Conservation (phyloP, 495 filamentous ascomycete genomes). For the Cercophora scortea region DNA sequence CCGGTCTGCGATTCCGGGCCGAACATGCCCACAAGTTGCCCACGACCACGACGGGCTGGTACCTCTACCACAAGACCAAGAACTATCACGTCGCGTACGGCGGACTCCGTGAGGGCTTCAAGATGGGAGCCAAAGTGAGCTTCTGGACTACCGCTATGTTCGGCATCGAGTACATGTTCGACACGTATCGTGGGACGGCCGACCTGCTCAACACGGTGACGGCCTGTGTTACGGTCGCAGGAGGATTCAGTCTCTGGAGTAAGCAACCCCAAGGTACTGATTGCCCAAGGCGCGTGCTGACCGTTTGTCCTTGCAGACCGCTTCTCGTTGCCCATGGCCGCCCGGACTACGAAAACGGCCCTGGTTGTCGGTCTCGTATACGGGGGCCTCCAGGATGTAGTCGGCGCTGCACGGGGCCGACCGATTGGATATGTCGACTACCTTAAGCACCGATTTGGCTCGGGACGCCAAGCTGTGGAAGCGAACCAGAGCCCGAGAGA, state of each 20-base stretch:
- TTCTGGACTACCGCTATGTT: slow-evolving; percentile 63
- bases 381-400: slow-evolving; percentile 66
- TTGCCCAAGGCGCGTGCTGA: not conserved
- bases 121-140: slow-evolving; percentile 63
- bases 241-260: slow-evolving; percentile 84
- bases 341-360: slow-evolving; percentile 74
- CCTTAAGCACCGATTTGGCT: slow-evolving; percentile 31
- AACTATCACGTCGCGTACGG: slow-evolving; percentile 76
- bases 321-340: slow-evolving; percentile 73
- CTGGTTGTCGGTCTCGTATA: slow-evolving; percentile 69
- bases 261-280: slow-evolving; percentile 21
- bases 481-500: slow-evolving; percentile 62
- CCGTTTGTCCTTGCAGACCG: slow-evolving; percentile 48
- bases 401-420: slow-evolving; percentile 51
- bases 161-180: slow-evolving; percentile 74
- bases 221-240: slow-evolving; percentile 73
- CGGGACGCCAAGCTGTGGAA: not conserved
- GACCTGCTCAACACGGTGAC: slow-evolving; percentile 71
- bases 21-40: slow-evolving; percentile 90
- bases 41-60: slow-evolving; percentile 76
- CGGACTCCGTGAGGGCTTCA: slow-evolving; percentile 66
- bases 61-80: slow-evolving; percentile 94
- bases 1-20: slow-evolving; percentile 77
- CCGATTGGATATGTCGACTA: slow-evolving; percentile 66
- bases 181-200: slow-evolving; percentile 59